Conservation (phyloP, 139 green algal genomes). For the Chlorella ohadii region DNA sequence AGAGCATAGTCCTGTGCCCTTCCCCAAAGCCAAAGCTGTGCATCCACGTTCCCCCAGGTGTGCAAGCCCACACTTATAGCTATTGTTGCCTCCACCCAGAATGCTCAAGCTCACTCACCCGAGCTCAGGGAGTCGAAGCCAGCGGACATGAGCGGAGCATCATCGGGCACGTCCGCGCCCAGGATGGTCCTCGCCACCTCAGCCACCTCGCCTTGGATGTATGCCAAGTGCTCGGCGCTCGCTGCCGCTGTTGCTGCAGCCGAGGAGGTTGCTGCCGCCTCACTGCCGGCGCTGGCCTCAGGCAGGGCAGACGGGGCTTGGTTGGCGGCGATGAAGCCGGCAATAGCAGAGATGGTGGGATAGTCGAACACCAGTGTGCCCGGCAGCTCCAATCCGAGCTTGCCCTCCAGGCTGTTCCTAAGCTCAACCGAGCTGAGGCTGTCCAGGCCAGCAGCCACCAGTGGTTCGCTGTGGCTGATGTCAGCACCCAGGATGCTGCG, state of each 20-base stretch:
- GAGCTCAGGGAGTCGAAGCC: constrained; percentile 65
- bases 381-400: constrained; percentile 48
- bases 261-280: neutral
- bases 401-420: constrained; percentile 36
- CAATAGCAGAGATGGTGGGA: constrained; percentile 55
- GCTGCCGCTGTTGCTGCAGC: neutral
- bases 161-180: constrained; percentile 2
- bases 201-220: constrained; percentile 27
- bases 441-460: constrained; percentile 74
- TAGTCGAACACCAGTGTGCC: constrained; percentile 71
- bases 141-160: constrained; percentile 50
- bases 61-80: too few relatives aligned
- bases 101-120: neutral
- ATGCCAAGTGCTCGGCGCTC: constrained; percentile 12
- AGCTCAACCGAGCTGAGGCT: constrained; percentile 56
- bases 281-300: neutral
- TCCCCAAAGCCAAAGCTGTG: too few relatives aligned
- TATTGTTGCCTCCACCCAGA: too few relatives aligned
- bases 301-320: constrained; percentile 19
- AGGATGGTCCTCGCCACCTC: constrained; percentile 24
- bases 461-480: constrained; percentile 30
- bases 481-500: constrained; percentile 53
- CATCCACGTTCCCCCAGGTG: too few relatives aligned
- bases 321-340: constrained; percentile 21
- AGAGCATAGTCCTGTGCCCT: too few relatives aligned